Evolutionary conservation across 208 protist genomes (phyloP), one percentile per base, ranked within the genome.

Genomic region (Perkinsela sp.): DNA sequence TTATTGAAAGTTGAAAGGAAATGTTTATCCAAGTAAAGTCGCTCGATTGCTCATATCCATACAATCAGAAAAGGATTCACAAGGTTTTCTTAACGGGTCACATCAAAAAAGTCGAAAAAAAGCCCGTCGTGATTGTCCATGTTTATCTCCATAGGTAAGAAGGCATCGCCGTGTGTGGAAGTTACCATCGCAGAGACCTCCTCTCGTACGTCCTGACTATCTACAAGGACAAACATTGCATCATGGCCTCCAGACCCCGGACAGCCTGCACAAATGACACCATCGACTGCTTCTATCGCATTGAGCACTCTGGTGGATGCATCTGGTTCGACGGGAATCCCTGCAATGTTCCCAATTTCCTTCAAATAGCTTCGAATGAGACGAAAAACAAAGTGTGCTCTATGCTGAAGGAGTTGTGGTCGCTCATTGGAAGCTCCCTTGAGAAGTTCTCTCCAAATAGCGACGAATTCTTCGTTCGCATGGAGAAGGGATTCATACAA

Each of bases 161-260:
- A 22, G 6, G 40, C 22, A 22, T 57, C 40, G 13, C 40, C 40
- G 22, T 57, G 40, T 22, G 6, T 22, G 6, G 6, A 22, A 6
- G 13, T 6, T n/a, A 57, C 22, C 6, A n/a, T n/a, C 13, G 6
- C 40, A 6, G 40, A 6, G 13, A 57, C 40, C 13, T 6, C 22
- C 22, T 57, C 40, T 57, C 22, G 6, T 6, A 6, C 22, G 40
- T 74, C 80, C 57, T 88, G 78, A 29, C 82, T 81, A 0, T 91
- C 48, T n/a, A 81, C 80, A 0, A 93, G 72, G 30, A 85, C 88
- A 77, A 90, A 93, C 15, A 95, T 77, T 30, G 91, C 89, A 68
- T 95, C 91, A 75, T 90, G 94, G 31, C 91, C 91, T 68, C 91
- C 91, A 2, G 90, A 89, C 30, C 91, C 91, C 29, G 91, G 89